These are phyloP conservation scores for Cantharellus anzutake DNA, from an alignment of 768 basidiomycete species.

Conservation along the genomic window DNA sequence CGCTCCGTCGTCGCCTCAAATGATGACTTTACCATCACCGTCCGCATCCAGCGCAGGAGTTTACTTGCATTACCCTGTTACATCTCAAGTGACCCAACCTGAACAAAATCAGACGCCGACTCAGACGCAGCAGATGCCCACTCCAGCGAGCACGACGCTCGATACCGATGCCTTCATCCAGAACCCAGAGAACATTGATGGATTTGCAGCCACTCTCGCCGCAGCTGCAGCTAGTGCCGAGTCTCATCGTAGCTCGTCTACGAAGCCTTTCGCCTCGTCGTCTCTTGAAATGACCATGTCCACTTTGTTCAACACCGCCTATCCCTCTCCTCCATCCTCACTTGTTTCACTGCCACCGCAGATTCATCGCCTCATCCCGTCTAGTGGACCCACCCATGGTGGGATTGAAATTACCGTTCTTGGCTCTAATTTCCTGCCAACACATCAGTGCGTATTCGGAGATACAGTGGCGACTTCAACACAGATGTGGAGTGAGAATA, in stretches of 20 bases:
- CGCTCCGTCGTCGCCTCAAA: constrained; percentile 5
- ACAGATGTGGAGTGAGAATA: constrained; percentile 82
- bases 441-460: constrained; percentile 64
- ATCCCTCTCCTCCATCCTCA: constrained; percentile 1
- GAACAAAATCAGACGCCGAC: no score
- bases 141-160: no score
- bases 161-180: not conserved
- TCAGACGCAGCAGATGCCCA: no score
- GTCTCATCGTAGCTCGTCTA: not conserved
- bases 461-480: constrained; percentile 65
- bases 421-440: constrained; percentile 58
- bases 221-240: not conserved
- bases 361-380: constrained; percentile 73
- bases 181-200: not conserved
- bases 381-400: constrained; percentile 70
- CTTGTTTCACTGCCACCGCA: constrained; percentile 3
- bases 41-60: constrained; percentile 1
- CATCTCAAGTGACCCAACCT: not conserved
- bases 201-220: not conserved
- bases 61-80: not conserved
- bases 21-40: not conserved
- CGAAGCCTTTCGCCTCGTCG: not conserved
- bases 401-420: constrained; percentile 90
- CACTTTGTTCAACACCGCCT: constrained; percentile 1
- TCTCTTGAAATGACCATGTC: no score